These are phyloP conservation scores for Crucibulum laeve DNA, from an alignment of 768 basidiomycete genomes.

Conservation along the genomic window DNA sequence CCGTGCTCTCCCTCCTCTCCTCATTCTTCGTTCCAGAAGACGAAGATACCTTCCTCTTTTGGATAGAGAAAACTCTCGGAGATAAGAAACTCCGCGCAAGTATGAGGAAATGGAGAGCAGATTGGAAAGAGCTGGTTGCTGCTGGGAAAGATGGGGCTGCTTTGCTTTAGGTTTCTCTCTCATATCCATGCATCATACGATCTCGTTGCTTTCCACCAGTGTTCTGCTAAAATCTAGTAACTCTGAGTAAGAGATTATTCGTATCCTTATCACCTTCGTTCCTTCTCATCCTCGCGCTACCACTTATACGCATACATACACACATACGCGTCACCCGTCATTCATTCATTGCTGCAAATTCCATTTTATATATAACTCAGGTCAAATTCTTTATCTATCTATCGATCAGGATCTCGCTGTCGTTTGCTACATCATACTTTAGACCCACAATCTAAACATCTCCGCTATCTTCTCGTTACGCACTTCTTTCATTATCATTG, in stretches of 20 bases:
- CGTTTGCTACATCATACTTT: too few species aligned
- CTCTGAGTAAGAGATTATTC: constrained; percentile 3
- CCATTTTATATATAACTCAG: not conserved
- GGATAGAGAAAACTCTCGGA: constrained; percentile 64
- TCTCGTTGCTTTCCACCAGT: too few species aligned
- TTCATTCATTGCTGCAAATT: not conserved
- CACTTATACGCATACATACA: not conserved
- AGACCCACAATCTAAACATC: too few species aligned
- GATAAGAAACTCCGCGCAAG: constrained; percentile 63
- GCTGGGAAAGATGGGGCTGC: constrained; percentile 58
- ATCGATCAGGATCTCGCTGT: too few species aligned
- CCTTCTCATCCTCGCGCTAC: not conserved
- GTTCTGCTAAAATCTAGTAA: too few species aligned
- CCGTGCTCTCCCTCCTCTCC: constrained; percentile 83
- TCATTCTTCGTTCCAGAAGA: constrained; percentile 94
- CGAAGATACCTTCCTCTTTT: constrained; percentile 76
- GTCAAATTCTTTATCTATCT: not conserved
- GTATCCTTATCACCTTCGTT: constrained; percentile 1
- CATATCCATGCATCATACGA: too few species aligned
- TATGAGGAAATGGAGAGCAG: constrained; percentile 73
- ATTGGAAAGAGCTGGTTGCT: constrained; percentile 73
- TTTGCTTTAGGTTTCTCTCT: constrained; percentile 39
- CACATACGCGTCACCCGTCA: not conserved
- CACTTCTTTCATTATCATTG: too few species aligned
- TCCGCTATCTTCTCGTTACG: too few species aligned